Base-by-base conservation (phyloP, 768 basidiomycete genomes). In the Vararia minispora region DNA sequence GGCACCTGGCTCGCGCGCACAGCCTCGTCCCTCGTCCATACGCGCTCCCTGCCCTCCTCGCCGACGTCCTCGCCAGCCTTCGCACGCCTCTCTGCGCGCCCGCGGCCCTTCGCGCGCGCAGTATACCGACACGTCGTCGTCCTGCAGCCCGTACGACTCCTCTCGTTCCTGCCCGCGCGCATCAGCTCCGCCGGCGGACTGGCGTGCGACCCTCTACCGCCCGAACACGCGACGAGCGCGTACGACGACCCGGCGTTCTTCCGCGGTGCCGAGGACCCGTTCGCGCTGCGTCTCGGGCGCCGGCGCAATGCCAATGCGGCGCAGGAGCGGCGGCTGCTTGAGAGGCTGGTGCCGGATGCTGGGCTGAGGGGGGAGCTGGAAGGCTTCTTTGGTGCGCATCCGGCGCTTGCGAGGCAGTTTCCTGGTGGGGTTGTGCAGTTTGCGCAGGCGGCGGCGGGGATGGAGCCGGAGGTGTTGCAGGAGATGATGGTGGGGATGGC, bases 201-300 rank as follows among this genome's bases (percentile, higher is more conserved):
- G 43, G 75, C 80, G 7, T 95, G 81, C 48, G 94, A 97, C 52
- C 91, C 92, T 1, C 62, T 94, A 2, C 89, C 92, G 0, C 91
- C 92, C 0, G 60, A 59, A 5, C 68, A 69, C 1, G 59, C 69
- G 2, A 51, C 75, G 2, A 80, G 68, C 24, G 53, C 50, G 28
- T 95, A 95, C 58, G 69, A 89, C 44, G 61, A 68, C 3, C n/a
- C n/a, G n/a, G 56, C 56, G n/a, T 95, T 91, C 59, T 92, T 97
- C 62, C 61, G 57, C 12, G 73, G 74, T 2, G 61, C 68, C 3
- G 76, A 78, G 36, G 77, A 80, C 45, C 50, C 64, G 12, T 64
- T 71, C 35, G 53, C 63, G 14, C 36, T 52, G 31, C 28, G 41
- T 35, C 21, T 35, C 22, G 28, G 12, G 16, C 57, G 58, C 28